These are phyloP conservation scores for Saturnispora zaruensis DNA, from an alignment of 805 yeast genomes.

Conservation along the genomic window DNA sequence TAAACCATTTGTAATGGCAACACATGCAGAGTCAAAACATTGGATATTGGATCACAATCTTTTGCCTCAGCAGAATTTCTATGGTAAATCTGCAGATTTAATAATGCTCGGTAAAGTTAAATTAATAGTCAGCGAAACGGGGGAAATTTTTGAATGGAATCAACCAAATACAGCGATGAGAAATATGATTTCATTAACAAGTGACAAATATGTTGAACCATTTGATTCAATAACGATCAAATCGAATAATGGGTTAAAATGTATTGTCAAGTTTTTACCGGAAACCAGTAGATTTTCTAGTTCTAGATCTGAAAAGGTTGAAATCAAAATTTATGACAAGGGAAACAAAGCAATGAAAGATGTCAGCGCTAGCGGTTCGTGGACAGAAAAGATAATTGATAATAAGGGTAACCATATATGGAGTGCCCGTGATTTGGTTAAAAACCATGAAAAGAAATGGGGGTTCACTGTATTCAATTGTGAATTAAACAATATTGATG, in stretches of 20 bases:
- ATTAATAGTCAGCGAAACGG: conserved; percentile 41
- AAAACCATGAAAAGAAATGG: conserved; percentile 52
- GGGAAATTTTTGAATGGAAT: conserved; percentile 71
- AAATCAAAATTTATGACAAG: conserved; percentile 33
- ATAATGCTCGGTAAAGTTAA: conserved; percentile 62
- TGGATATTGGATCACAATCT: conserved; percentile 66
- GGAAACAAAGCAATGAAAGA: conserved; percentile 28
- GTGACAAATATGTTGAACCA: conserved; percentile 92
- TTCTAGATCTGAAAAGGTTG: conserved; percentile 66
- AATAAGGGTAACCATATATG: conserved; percentile 45
- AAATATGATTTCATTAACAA: conserved; percentile 67
- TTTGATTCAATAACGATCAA: conserved; percentile 55
- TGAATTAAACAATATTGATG: conserved; percentile 69
- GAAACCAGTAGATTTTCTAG: conserved; percentile 81
- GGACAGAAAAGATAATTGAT: conserved; percentile 65
- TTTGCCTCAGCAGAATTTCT: conserved; percentile 76
- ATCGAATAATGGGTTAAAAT: conserved; percentile 59
- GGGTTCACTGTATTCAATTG: conserved; percentile 86
- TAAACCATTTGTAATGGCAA: conserved; percentile 70
- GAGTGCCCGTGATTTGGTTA: conserved; percentile 60
- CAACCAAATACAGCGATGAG: conserved; percentile 79
- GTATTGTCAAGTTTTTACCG: conserved; percentile 61
- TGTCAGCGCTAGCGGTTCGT: conserved; percentile 51
- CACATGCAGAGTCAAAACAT: conserved; percentile 57
- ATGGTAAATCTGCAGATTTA: conserved; percentile 91